Conservation (phyloP, 78 protist genomes). For the Dictyostelium discoideum region DNA sequence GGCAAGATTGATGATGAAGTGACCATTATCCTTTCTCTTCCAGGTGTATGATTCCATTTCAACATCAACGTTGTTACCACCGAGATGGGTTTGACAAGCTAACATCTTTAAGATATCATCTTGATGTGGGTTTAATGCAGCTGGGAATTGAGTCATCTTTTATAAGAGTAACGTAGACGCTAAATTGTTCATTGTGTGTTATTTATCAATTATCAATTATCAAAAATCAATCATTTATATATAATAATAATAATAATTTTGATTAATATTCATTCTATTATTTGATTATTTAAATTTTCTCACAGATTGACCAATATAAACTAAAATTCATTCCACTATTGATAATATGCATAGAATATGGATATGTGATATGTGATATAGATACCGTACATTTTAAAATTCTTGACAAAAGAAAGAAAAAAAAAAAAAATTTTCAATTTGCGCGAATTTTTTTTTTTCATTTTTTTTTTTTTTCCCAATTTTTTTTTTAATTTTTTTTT, state of each 20-base stretch:
- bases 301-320: neutral
- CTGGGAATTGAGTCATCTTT: constrained; percentile 84
- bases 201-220: neutral
- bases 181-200: neutral
- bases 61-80: constrained; percentile 93
- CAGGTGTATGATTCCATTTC: constrained; percentile 95
- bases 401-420: neutral
- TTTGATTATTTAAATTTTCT: neutral
- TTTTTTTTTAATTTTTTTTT: neutral
- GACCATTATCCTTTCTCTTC: constrained; percentile 95
- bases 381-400: constrained; percentile 2
- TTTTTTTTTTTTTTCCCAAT: neutral
- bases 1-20: constrained; percentile 98
- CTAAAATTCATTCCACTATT: neutral
- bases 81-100: constrained; percentile 96
- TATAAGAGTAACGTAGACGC: constrained; percentile 63
- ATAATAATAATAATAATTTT: neutral
- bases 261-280: neutral
- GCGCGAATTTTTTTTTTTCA: neutral
- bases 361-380: constrained; percentile 14
- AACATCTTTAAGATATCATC: constrained; percentile 97
- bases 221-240: neutral
- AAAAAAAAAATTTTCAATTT: neutral
- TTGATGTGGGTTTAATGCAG: constrained; percentile 91
- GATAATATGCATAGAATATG: no score